Conservation (phyloP, 306 rosid species). For the Citrullus mucosospermus region DNA sequence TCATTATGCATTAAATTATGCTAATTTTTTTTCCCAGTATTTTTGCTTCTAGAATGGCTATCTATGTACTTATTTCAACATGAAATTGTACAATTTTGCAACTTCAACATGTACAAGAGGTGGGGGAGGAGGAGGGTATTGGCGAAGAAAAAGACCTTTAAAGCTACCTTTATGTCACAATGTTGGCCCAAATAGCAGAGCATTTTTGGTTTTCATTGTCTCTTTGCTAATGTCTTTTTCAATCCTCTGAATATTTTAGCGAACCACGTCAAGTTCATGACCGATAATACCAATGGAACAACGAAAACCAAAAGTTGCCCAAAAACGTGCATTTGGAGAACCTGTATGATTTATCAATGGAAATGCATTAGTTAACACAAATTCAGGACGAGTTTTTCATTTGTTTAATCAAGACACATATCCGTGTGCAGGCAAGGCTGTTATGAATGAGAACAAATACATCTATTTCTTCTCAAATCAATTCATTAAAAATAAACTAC, state of each 20-base stretch:
- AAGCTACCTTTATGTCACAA: neutral
- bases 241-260: constrained; percentile 67
- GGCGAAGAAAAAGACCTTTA: too few species aligned
- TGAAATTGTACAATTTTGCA: neutral
- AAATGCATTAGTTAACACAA: neutral
- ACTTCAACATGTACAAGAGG: neutral
- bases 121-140: neutral
- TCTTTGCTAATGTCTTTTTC: constrained; percentile 81
- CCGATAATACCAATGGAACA: constrained; percentile 52
- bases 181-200: neutral
- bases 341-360: constrained; percentile 27
- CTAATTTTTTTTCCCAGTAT: neutral
- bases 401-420: neutral
- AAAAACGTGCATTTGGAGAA: constrained; percentile 43
- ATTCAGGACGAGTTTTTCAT: neutral
- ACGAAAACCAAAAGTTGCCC: constrained; percentile 47
- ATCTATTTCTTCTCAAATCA: neutral
- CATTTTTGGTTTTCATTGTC: neutral
- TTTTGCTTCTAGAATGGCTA: neutral
- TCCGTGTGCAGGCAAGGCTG: neutral
- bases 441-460: neutral
- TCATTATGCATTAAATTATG: neutral
- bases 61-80: neutral
- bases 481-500: neutral
- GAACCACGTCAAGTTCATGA: constrained; percentile 94